phyloP scores from a whole-genome alignment of 129 eudicot genomes.

The Gnaphalium uliginosum region DNA sequence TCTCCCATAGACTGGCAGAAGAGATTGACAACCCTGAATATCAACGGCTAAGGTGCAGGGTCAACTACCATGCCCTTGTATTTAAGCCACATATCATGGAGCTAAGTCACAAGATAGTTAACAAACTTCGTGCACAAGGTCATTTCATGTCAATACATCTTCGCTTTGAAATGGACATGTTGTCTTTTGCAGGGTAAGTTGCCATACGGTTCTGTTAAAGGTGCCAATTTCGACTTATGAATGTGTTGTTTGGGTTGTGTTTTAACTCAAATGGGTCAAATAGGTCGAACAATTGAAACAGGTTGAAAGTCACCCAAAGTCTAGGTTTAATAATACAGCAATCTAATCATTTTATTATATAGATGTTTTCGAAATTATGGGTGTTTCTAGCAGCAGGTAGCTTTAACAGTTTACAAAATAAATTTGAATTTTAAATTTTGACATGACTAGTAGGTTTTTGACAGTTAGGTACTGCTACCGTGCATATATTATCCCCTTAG shows the following conservation, averaged over 20 bases:
- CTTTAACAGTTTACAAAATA: too few species aligned
- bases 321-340: background rate
- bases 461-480: too few species aligned
- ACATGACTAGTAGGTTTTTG: too few species aligned
- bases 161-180: constrained; percentile 98
- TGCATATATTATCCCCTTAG: too few species aligned
- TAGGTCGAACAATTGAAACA: too few species aligned
- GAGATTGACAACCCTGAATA: constrained; percentile 88
- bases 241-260: background rate
- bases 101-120: constrained; percentile 74
- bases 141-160: constrained; percentile 98
- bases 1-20: constrained; percentile 98
- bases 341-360: too few species aligned
- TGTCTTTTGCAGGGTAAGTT: constrained; percentile 95
- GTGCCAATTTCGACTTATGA: background rate
- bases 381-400: too few species aligned
- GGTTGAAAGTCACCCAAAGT: too few species aligned
- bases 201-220: background rate
- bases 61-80: constrained; percentile 87
- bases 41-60: constrained; percentile 95
- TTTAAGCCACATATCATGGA: constrained; percentile 91
- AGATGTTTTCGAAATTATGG: too few species aligned
- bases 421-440: too few species aligned
- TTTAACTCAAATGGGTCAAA: too few species aligned
- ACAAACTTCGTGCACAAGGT: constrained; percentile 73